Percentiles rank a stretch among this genome's conserved stretches.
Evolutionary conservation across 805 yeast species (phyloP).

Genomic region (Lachancea quebecensis): DNA sequence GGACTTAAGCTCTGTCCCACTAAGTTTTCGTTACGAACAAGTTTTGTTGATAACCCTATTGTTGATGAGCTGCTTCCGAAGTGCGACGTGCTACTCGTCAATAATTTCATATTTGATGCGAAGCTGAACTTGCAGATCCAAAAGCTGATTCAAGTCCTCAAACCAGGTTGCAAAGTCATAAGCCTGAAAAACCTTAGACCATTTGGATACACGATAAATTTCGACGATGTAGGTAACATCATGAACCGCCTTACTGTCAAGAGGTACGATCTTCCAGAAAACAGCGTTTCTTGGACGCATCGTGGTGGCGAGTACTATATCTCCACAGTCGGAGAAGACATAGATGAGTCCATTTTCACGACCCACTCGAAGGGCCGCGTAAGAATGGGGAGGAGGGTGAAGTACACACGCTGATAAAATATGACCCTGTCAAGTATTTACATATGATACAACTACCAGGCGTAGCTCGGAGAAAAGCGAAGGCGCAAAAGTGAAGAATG

Average conservation of each 20-base stretch:
- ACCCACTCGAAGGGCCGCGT: slow-evolving; percentile 21
- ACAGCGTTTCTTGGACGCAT: slow-evolving; percentile 83
- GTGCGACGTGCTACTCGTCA: slow-evolving; percentile 69
- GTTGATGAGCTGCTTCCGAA: slow-evolving; percentile 48
- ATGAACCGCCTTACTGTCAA: slow-evolving; percentile 60
- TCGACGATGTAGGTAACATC: slow-evolving; percentile 46
- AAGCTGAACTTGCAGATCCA: slow-evolving; percentile 63
- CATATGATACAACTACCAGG: not conserved
- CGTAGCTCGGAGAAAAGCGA: not conserved
- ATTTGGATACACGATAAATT: slow-evolving; percentile 57
- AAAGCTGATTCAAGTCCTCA: slow-evolving; percentile 52
- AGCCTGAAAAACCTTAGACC: slow-evolving; percentile 76
- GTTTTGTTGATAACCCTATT: slow-evolving; percentile 61
- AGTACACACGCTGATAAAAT: slow-evolving; percentile 20
- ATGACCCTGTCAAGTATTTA: not conserved
- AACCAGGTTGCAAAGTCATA: slow-evolving; percentile 71
- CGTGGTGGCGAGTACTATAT: slow-evolving; percentile 73
- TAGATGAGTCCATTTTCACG: slow-evolving; percentile 30
- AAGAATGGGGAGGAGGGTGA: slow-evolving; percentile 14
- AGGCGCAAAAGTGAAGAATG: not conserved
- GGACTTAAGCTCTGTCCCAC: slow-evolving; percentile 58
- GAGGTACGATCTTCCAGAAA: slow-evolving; percentile 54
- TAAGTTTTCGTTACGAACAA: slow-evolving; percentile 54
- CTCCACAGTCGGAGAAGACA: slow-evolving; percentile 50
- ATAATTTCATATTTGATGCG: slow-evolving; percentile 80